A percentile compares a stretch with the other conserved stretches of the same genome.
Evolutionary conservation across 2,329 filamentous ascomycete genomes (phyloP).

Genomic region (Escovopsis sp.): DNA sequence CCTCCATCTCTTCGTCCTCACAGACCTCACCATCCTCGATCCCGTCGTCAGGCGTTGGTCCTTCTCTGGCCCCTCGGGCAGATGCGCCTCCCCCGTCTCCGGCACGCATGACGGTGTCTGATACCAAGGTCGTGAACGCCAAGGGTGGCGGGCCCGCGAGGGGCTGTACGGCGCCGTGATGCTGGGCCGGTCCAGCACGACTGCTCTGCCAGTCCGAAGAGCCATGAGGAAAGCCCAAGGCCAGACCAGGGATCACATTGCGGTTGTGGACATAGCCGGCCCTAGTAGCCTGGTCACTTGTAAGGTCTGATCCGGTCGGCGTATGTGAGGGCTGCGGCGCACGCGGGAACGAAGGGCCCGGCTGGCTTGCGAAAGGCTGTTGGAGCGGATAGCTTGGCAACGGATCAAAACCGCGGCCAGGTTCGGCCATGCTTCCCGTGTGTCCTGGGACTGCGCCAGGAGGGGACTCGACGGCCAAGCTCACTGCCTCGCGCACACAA

Average conservation of each 20-base stretch:
- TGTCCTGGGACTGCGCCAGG: neutral
- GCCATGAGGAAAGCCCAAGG: constrained; percentile 12
- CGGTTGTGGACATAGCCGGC: constrained; percentile 13
- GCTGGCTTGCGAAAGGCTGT: constrained; percentile 8
- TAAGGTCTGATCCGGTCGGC: constrained; percentile 1
- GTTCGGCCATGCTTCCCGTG: constrained; percentile 14
- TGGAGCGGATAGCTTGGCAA: constrained; percentile 5
- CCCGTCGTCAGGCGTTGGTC: constrained; percentile 7
- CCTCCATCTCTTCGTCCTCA: constrained; percentile 49
- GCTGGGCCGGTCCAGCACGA: neutral
- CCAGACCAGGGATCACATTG: constrained; percentile 20
- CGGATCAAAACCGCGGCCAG: constrained; percentile 13
- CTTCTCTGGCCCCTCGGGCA: neutral
- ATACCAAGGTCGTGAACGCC: too few relatives aligned
- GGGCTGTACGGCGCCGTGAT: neutral
- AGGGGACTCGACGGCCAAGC: too few relatives aligned
- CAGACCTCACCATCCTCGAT: constrained; percentile 64
- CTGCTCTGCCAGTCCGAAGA: constrained; percentile 3
- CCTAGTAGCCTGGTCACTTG: constrained; percentile 4
- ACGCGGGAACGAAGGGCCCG: constrained; percentile 6
- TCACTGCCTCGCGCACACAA: too few relatives aligned
- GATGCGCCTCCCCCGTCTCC: neutral
- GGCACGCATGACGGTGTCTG: constrained; percentile 1
- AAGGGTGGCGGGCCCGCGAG: too few relatives aligned
- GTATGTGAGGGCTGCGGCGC: constrained; percentile 6